Evolutionary conservation across 2,329 filamentous ascomycete genomes (phyloP), one percentile per base, ranked within the genome.

Genomic region (Magnaporthales sp.): DNA sequence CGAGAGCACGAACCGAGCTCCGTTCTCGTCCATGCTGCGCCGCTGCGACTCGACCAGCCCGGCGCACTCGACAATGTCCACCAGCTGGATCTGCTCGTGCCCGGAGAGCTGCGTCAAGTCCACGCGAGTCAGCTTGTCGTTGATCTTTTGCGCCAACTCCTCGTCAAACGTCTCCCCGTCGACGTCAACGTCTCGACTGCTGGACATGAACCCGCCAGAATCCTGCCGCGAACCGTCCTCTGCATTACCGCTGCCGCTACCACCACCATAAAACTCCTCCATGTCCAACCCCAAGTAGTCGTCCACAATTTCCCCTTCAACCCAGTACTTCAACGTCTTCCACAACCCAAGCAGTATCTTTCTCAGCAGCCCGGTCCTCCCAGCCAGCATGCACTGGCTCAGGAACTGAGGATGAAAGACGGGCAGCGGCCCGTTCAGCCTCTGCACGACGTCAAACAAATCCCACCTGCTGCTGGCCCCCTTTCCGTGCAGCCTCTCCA

Each of bases 381-480:
- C 94, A 24, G 89, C 85, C 29, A 97, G 81, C 51, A 96, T 92
- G 72, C 91, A 94, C 75, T 97, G 91, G 65, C 91, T 90, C 29
- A 98, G 78, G 67, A 97, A 91, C 73, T 96, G 92, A 0, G 95
- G 95, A 72, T 99, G 94, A 72, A 96, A 99, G 2, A 96, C 84
- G 0, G 95, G 92, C 7, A 98, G 80, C 2, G 93, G 91, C 0
- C 92, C 91, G 73, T 97, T 98, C 63, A 98, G 82, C 68, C 91
- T 84, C 70, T 91, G 90, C 11, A 96, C 91, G 9, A 93, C 85
- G 54, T 93, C 88, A 70, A 96, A 96, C 4, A 97, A 80, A 73
- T 95, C 89, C 74, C 87, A 84, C 10, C 56, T 60, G 1, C 80
- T 81, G 4, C 46, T 63, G 58, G 81, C 81, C 72, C 78, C 78